Conservation (phyloP, 1,284 basidiomycete genomes). For the Trichosporon sp. region DNA sequence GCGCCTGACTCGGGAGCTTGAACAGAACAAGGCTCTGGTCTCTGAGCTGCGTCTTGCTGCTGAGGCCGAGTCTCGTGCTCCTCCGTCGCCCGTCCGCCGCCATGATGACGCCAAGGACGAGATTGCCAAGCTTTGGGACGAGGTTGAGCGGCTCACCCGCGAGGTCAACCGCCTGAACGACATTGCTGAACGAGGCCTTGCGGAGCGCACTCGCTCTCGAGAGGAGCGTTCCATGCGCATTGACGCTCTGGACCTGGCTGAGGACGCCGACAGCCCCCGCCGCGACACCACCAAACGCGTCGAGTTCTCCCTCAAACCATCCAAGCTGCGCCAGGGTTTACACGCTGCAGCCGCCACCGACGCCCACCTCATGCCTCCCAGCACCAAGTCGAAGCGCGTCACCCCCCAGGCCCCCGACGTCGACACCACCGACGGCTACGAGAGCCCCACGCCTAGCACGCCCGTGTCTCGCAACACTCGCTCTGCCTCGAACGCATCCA, state of each 20-base stretch:
- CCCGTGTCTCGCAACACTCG: background rate
- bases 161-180: constrained; percentile 76
- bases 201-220: constrained; percentile 57
- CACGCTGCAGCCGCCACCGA: constrained; percentile 29
- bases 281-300: constrained; percentile 23
- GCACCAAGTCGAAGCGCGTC: constrained; percentile 9
- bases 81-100: constrained; percentile 16
- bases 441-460: constrained; percentile 1
- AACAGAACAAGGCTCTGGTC: constrained; percentile 63
- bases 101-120: constrained; percentile 50
- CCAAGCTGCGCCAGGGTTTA: constrained; percentile 39
- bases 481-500: background rate
- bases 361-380: constrained; percentile 28
- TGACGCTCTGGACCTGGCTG: constrained; percentile 18
- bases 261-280: constrained; percentile 32
- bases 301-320: constrained; percentile 18
- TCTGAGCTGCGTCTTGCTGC: constrained; percentile 56
- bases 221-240: constrained; percentile 20
- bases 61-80: constrained; percentile 19
- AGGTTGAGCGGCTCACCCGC: constrained; percentile 58
- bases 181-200: constrained; percentile 75
- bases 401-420: background rate
- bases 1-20: constrained; percentile 69
- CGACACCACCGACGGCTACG: constrained; percentile 5
- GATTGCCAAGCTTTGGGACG: constrained; percentile 54